Evolutionary conservation across 805 yeast genomes (phyloP), one percentile per base, ranked within the genome.

Genomic region (Yamadazyma olivae): DNA sequence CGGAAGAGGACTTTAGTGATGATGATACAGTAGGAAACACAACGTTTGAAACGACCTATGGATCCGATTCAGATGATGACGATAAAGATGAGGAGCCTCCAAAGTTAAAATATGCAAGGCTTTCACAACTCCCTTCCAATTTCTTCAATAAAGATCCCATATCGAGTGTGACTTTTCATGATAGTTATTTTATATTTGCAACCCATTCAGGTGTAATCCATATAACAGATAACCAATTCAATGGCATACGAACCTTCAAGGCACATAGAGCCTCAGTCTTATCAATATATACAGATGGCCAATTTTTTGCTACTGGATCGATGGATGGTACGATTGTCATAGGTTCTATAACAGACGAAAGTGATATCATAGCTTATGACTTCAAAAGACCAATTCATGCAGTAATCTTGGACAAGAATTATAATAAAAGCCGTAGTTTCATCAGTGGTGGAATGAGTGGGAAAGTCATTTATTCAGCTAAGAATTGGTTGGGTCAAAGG

Each of bases 401-500:
- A 0, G 95, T 91, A 3, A 85, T 88, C 0, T 57, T 93, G 5
- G 93, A 85, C 47, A 77, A 79, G 8, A 75, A 81, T 38, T 93
- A 87, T 55, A 57, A 54, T 27, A 70, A 68, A 7, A 70, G 80
- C 0, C 75, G 77, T 38, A 70, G 82, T 7, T 91, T 89, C 48
- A 69, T 88, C 0, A 81, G 90, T 21, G 97, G 98, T 3, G 97
- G 97, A 0, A 88, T 82, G 63, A 81, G 89, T 6, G 97, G 97
- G 0, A 79, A 84, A 31, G 81, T 93, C 0, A 61, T 84, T 0
- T 61, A 79, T 31, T 83, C 95, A 1, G 81, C 82, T 25, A 71
- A 81, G 44, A 85, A 84, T 49, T 91, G 99, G 99, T 64, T 93
- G 5, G 95, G 95, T 1, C 79, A 81, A 41, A 71, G 96, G 39